Conservation (phyloP, 352 stramenopile genomes). For the Halophytophthora polymorphica region DNA sequence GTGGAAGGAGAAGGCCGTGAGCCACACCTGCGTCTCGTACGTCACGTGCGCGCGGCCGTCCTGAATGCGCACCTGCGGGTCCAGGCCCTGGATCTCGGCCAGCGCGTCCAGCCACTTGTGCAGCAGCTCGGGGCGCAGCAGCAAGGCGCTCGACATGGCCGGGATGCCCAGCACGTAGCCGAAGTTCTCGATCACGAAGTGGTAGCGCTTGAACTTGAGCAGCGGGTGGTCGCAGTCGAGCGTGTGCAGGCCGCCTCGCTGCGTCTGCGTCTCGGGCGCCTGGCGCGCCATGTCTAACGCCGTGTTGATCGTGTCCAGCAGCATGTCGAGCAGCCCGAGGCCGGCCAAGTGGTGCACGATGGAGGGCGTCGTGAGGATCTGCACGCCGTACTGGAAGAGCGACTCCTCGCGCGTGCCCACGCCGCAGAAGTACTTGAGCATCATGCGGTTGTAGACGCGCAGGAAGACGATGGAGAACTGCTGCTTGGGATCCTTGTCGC, state of each 20-base stretch:
- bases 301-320: conserved; percentile 75
- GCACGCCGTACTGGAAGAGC: conserved; percentile 91
- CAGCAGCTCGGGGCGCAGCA: conserved; percentile 52
- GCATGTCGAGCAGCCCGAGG: conserved; percentile 67
- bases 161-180: conserved; percentile 95
- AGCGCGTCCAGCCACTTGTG: conserved; percentile 73
- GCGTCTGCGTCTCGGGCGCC: conserved; percentile 16
- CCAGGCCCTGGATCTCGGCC: conserved; percentile 73
- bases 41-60: conserved; percentile 90
- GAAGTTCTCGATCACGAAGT: conserved; percentile 91
- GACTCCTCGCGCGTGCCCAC: conserved; percentile 89
- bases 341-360: conserved; percentile 68
- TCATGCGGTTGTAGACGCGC: conserved; percentile 83
- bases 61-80: conserved; percentile 72
- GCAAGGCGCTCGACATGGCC: conserved; percentile 54
- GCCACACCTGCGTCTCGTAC: conserved; percentile 93
- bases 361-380: conserved; percentile 92
- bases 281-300: conserved; percentile 70
- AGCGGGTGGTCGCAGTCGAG: conserved; percentile 90
- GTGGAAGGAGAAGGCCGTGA: conserved; percentile 92
- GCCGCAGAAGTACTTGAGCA: conserved; percentile 86
- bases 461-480: conserved; percentile 89
- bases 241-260: conserved; percentile 28
- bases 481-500: conserved; percentile 93
- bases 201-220: conserved; percentile 92